Conservation (phyloP, 805 yeast species). For the Aciculoconidium aculeatum region DNA sequence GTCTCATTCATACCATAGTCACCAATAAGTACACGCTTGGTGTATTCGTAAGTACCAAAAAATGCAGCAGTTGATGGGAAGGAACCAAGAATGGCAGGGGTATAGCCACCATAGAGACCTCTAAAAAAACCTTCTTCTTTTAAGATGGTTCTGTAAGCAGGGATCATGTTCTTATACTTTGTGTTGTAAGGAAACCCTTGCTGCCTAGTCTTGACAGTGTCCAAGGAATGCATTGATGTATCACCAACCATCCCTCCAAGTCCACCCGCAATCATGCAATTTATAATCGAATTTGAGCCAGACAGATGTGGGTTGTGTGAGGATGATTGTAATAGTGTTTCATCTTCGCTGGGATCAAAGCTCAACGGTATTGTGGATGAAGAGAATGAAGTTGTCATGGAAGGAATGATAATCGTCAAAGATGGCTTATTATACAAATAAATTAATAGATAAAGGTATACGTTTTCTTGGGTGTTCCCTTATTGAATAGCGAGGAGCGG, state of each 20-base stretch:
- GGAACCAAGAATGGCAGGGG: conserved; percentile 88
- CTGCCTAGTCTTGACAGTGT: conserved; percentile 94
- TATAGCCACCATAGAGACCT: conserved; percentile 89
- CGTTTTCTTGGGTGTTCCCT: too few species aligned
- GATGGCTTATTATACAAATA: too few species aligned
- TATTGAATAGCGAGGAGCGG: too few species aligned
- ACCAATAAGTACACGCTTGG: conserved; percentile 66
- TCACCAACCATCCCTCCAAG: conserved; percentile 94
- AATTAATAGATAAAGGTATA: too few species aligned
- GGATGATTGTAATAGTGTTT: not conserved
- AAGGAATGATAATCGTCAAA: too few species aligned
- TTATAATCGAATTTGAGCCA: conserved; percentile 39
- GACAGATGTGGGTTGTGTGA: not conserved
- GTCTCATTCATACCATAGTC: conserved; percentile 70
- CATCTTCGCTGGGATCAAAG: conserved; percentile 17
- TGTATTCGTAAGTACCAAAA: conserved; percentile 81
- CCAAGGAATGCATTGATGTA: conserved; percentile 88
- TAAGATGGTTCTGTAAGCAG: conserved; percentile 72
- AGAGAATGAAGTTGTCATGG: conserved; percentile 21
- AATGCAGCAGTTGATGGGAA: conserved; percentile 94
- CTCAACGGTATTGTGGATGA: conserved; percentile 33
- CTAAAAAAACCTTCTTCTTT: conserved; percentile 76
- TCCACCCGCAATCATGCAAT: conserved; percentile 84
- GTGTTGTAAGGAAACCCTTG: conserved; percentile 77
- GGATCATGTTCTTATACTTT: conserved; percentile 69